Evolutionary conservation across 352 stramenopile species (phyloP), one percentile per base, ranked within the genome.

Genomic region (Phytophthora cactorum): DNA sequence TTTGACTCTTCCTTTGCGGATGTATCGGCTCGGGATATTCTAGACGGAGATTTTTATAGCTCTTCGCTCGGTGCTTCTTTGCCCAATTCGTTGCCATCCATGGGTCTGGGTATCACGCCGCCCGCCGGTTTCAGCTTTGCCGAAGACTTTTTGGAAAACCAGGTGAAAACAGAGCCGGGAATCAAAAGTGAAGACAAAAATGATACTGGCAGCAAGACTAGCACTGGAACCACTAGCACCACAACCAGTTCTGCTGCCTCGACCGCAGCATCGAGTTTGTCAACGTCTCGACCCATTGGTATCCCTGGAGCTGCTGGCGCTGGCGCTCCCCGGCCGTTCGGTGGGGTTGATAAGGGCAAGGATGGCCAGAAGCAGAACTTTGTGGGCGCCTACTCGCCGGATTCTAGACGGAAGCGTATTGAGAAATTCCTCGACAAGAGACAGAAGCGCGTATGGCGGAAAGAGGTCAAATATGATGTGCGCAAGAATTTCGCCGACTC

Each of bases 401-500:
- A 98, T 59, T 97, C 90, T 36, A 81, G 96, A 55, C 90, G 90
- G 66, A 91, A 98, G 66, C 82, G 96, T 14, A 97, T 99, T 55
- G 89, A 97, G 58, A 91, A 96, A 58, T 99, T 98, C 71, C 68
- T 98, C 41, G 91, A 98, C 78, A 99, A 99, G 79, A 79, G 96
- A 36, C 94, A 98, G 65, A 95, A 98, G 59, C 90, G 96, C 46
- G 93, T 98, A 71, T 98, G 96, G 89, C 77, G 84, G 38, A 98
- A 98, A 74, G 84, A 93, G 55, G 96, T 99, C 41, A 98, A 99
- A 78, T 99, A 99, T 68, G 96, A 99, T 75, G 96, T 99, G 36
- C 83, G 97, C 8, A 99, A 99, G 74, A 99, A 98, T 64, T 99
- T 99, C 91, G 97, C 97, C 17, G 97, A 99, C 78, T 98, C 93